A percentile compares a stretch with the other conserved stretches of the same genome.
phyloP scores from a whole-genome alignment of 257 asterid species.

The Gentiana dahurica region DNA sequence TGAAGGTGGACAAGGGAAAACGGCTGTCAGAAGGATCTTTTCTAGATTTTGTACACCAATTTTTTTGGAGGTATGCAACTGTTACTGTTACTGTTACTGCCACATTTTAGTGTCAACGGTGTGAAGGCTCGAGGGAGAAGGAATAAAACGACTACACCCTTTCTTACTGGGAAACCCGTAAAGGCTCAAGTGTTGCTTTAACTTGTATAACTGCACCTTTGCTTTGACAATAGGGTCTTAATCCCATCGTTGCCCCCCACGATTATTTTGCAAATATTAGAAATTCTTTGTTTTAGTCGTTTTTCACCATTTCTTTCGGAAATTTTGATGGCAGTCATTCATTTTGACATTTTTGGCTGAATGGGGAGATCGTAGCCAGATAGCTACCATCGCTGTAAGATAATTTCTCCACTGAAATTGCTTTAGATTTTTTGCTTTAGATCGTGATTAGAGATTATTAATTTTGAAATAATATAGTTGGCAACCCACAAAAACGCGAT shows the following conservation, averaged over 20 bases:
- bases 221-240: too few relatives aligned
- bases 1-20: constrained; percentile 77
- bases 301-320: constrained; percentile 56
- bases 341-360: constrained; percentile 11
- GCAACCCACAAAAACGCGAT: constrained; percentile 94
- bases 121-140: not conserved
- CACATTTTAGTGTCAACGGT: not conserved
- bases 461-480: constrained; percentile 31
- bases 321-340: constrained; percentile 68
- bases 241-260: not conserved
- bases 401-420: constrained; percentile 15
- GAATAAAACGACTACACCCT: too few relatives aligned
- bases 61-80: constrained; percentile 56
- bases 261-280: not conserved
- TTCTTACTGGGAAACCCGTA: too few relatives aligned
- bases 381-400: constrained; percentile 95
- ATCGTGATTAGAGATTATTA: too few relatives aligned
- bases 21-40: constrained; percentile 60
- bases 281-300: not conserved
- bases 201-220: too few relatives aligned
- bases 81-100: constrained; percentile 34
- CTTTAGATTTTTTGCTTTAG: not conserved
- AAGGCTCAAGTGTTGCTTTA: too few relatives aligned
- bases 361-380: constrained; percentile 13
- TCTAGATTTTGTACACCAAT: constrained; percentile 85